Percentiles rank a stretch among this genome's conserved stretches.
Evolutionary conservation across 2,329 filamentous ascomycete genomes (phyloP).

Genomic region (Penicillium sclerotigenum): DNA sequence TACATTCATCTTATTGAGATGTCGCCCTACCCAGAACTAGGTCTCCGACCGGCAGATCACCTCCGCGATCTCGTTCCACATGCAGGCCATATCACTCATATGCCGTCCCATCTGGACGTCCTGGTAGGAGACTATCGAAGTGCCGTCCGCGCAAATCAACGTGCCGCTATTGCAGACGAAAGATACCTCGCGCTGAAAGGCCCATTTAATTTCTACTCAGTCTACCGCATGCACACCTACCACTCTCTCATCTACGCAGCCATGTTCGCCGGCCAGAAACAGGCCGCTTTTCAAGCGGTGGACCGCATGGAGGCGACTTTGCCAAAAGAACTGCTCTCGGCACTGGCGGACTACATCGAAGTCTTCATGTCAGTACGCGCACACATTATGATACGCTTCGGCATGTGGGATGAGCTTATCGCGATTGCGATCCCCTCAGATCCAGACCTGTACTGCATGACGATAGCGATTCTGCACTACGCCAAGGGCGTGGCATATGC

Average conservation of each 20-base stretch:
- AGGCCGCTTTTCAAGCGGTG: constrained; percentile 61
- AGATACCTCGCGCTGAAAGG: constrained; percentile 61
- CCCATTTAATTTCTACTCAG: constrained; percentile 67
- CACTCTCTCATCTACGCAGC: constrained; percentile 74
- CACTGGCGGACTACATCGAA: constrained; percentile 78
- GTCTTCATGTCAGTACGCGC: constrained; percentile 64
- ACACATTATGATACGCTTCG: constrained; percentile 71
- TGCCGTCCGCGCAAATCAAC: constrained; percentile 64
- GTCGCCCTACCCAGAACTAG: constrained; percentile 64
- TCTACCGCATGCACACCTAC: constrained; percentile 72
- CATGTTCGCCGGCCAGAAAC: constrained; percentile 69
- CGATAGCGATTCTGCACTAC: constrained; percentile 66
- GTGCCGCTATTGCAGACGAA: constrained; percentile 66
- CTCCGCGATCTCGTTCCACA: constrained; percentile 66
- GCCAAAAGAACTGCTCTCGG: constrained; percentile 63
- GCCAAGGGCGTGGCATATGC: constrained; percentile 66
- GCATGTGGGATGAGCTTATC: constrained; percentile 66
- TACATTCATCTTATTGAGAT: constrained; percentile 80
- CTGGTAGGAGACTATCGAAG: constrained; percentile 67
- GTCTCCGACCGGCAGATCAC: constrained; percentile 58
- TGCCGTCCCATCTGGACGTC: constrained; percentile 75
- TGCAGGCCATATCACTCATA: constrained; percentile 68
- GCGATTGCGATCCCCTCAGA: constrained; percentile 57
- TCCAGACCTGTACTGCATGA: constrained; percentile 62
- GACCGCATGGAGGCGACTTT: constrained; percentile 59